Evolutionary conservation across 1,284 basidiomycete genomes (phyloP), one percentile per base, ranked within the genome.

Genomic region (Papiliotrema laurentii): DNA sequence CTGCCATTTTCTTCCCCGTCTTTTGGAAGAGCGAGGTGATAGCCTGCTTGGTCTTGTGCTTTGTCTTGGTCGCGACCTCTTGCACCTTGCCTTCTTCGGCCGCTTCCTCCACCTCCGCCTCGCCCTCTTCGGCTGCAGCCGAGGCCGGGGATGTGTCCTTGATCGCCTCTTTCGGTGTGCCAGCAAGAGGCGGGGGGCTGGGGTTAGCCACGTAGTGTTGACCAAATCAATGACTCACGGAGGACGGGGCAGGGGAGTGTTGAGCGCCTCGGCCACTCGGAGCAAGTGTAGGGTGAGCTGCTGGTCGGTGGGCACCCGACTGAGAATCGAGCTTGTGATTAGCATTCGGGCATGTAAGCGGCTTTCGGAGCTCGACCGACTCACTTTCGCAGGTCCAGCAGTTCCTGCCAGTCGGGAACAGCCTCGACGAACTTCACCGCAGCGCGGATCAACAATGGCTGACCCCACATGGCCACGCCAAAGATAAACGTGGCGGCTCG

Each of bases 221-320:
- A 28, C 30, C 16, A 16, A 41, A 26, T 31, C 22, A 10, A n/a
- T 16, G 3, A 63, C 63, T 55, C 28, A 63, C 61, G 71, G 72
- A 14, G 73, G 72, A 44, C 69, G 59, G 11, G 72, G 72, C 1
- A 75, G 53, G 9, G 73, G 73, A 18, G 59, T 48, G 24, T 58
- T 41, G 30, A 66, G 52, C 0, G 68, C 69, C 55, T 81, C 79
- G 5, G 73, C 76, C 25, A 80, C 74, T 14, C 80, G 74, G 3
- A 81, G 64, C 26, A 81, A 61, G 27, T 80, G 78, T 4, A 81
- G 64, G 0, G 78, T 78, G 34, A 81, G 72, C 55, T 82, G 81
- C 4, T 79, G 78, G 54, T 82, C 78, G 40, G 80, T 82, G 3
- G 81, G 81, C 0, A 80, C 79, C 10, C 78, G 74, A 21, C 71